These are phyloP conservation scores for Hippophae tibetana DNA, from an alignment of 306 rosid genomes.

Conservation along the genomic window DNA sequence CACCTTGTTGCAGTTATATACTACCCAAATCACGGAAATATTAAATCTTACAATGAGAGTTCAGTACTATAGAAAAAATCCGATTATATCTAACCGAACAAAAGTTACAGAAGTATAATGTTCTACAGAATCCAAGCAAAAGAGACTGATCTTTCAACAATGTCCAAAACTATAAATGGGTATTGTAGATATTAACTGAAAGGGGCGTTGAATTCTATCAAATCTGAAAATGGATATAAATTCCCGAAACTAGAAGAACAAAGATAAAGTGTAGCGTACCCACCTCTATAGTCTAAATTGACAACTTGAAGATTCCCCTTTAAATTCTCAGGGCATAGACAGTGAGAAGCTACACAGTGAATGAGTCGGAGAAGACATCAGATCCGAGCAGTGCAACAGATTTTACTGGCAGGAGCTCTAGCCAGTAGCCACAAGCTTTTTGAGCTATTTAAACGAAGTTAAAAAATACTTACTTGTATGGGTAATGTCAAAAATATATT, in stretches of 20 bases:
- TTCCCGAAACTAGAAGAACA: not conserved
- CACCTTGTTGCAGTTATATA: conserved; percentile 3
- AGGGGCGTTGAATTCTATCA: not conserved
- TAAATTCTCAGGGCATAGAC: not conserved
- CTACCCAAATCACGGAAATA: not conserved
- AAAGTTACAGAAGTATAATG: not conserved
- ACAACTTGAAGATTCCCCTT: not conserved
- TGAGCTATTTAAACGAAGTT: no score
- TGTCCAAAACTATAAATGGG: not conserved
- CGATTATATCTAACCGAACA: not conserved
- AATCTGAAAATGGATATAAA: conserved; percentile 5
- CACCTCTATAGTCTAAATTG: conserved; percentile 4
- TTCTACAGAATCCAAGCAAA: not conserved
- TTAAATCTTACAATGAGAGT: conserved; percentile 1
- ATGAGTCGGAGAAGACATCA: conserved; percentile 2
- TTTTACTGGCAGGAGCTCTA: no score
- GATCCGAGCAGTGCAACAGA: conserved; percentile 12
- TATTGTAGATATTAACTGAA: not conserved
- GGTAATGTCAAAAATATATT: no score
- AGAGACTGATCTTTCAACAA: not conserved
- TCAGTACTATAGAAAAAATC: not conserved
- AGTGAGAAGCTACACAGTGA: not conserved
- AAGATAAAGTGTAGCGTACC: conserved; percentile 13
- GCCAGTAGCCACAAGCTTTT: no score
- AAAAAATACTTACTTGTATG: no score